phyloP scores from a whole-genome alignment of 1,139 yeast genomes.

The Pichia cactophila region DNA sequence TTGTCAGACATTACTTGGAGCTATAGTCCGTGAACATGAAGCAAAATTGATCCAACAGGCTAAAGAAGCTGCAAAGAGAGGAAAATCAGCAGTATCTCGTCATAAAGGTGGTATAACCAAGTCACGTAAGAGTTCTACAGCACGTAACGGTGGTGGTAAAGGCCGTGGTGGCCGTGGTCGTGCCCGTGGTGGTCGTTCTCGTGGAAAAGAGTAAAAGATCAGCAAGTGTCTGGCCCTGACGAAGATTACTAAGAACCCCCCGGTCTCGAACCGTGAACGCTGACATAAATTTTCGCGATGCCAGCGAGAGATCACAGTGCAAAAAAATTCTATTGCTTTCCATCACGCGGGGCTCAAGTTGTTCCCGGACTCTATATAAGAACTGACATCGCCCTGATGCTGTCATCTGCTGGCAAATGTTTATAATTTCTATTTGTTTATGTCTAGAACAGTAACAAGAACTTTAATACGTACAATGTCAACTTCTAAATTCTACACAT shows the following conservation, averaged over 20 bases:
- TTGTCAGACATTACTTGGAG: slow-evolving; percentile 56
- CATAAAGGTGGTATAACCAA: slow-evolving; percentile 6
- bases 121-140: neutral
- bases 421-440: neutral
- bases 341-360: neutral
- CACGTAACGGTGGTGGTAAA: neutral
- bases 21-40: slow-evolving; percentile 55
- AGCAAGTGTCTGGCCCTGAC: too few relatives aligned
- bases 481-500: slow-evolving; percentile 41
- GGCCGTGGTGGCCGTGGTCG: slow-evolving; percentile 5
- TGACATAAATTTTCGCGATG: neutral
- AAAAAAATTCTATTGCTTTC: neutral
- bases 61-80: neutral
- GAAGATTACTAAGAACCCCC: too few relatives aligned
- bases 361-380: too few relatives aligned
- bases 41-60: neutral
- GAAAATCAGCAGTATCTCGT: neutral
- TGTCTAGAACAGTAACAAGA: slow-evolving; percentile 2
- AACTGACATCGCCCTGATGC: too few relatives aligned
- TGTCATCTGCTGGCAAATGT: neutral
- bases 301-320: too few relatives aligned
- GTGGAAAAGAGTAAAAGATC: neutral
- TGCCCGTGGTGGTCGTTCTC: neutral
- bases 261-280: neutral
- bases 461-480: neutral